These are phyloP conservation scores for Colletotrichum endophyticum DNA, from an alignment of 2,329 filamentous ascomycete species.

Conservation along the genomic window DNA sequence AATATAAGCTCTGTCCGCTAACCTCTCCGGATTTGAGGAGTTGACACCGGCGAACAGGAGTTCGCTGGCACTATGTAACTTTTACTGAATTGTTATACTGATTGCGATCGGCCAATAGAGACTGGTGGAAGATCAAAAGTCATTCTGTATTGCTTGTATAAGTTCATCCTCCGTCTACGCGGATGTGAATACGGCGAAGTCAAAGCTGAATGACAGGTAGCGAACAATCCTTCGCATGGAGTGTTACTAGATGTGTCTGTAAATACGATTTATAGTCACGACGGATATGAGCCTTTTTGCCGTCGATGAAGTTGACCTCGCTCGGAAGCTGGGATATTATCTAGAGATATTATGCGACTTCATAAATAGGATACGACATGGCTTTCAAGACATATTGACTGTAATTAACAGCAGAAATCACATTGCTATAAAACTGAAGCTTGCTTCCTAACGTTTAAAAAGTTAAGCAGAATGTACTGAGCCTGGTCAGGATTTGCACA, in stretches of 20 bases:
- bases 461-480: not conserved
- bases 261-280: not conserved
- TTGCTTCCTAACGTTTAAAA: not conserved
- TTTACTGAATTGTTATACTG: too few relatives aligned
- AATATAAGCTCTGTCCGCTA: too few relatives aligned
- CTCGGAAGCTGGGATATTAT: not conserved
- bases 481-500: too few relatives aligned
- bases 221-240: not conserved
- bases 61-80: too few relatives aligned
- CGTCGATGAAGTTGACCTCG: not conserved
- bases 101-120: too few relatives aligned
- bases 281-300: not conserved
- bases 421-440: not conserved
- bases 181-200: not conserved
- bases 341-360: not conserved
- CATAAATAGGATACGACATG: not conserved
- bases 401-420: not conserved
- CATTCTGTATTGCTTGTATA: not conserved
- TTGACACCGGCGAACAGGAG: too few relatives aligned
- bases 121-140: not conserved
- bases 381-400: rapidly evolving
- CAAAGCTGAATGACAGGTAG: not conserved
- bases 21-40: too few relatives aligned
- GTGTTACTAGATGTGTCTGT: not conserved
- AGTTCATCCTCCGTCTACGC: not conserved